phyloP scores from a whole-genome alignment of 352 stramenopile genomes.

The Phytophthora boehmeriae region DNA sequence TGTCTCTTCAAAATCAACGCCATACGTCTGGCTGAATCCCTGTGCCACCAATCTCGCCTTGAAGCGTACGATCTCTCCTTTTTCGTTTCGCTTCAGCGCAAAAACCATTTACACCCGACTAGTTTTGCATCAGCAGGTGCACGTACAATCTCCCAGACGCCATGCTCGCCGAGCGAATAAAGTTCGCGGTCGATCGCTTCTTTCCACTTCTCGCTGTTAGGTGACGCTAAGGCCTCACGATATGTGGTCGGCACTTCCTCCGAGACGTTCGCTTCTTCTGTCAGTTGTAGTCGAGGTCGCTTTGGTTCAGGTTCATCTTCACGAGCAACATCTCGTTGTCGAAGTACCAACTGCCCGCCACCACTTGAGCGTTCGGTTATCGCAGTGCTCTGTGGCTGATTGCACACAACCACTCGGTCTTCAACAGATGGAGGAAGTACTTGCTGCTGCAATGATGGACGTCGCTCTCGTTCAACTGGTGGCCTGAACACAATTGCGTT shows the following conservation, averaged over 20 bases:
- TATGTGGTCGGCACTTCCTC: constrained; percentile 16
- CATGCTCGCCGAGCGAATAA: constrained; percentile 7
- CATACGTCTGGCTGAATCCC: constrained; percentile 27
- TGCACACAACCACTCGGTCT: no score
- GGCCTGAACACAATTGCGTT: no score
- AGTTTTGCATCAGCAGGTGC: constrained; percentile 2
- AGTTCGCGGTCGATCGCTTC: constrained; percentile 6
- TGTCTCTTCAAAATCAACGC: constrained; percentile 29
- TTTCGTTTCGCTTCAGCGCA: constrained; percentile 19
- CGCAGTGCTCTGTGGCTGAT: no score
- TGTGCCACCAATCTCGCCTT: constrained; percentile 35
- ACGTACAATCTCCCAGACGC: constrained; percentile 21
- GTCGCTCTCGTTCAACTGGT: no score
- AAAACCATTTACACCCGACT: constrained; percentile 21
- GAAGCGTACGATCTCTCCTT: constrained; percentile 20
- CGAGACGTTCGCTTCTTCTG: not conserved
- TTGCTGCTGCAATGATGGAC: no score
- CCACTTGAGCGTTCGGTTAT: no score
- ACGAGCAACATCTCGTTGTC: no score
- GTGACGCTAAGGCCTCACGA: constrained; percentile 14
- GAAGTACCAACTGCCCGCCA: no score
- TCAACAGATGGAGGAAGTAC: no score
- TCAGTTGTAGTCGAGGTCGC: constrained; percentile 4
- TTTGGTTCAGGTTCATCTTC: constrained; percentile 6
- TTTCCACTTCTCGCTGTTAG: constrained; percentile 14